These are phyloP conservation scores for Triticum aestivum DNA, from an alignment of 176 grass and related monocot species.

Conservation along the genomic window IWGSC_CS_RefSeq_v2.1 NC_057800.1:157126625-157127124, in stretches of 20 bases:
- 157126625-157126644: no score
- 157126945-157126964: conserved; percentile 86
- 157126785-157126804: conserved; percentile 37
- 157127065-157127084: conserved; percentile 95
- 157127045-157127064: conserved; percentile 91
- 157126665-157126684: no score
- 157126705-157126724: conserved; percentile 49
- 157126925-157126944: conserved; percentile 54
- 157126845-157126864: conserved; percentile 74
- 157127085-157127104: conserved; percentile 94
- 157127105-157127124: conserved; percentile 39
- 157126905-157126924: conserved; percentile 84
- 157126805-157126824: conserved; percentile 78
- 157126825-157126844: conserved; percentile 72
- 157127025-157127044: conserved; percentile 81
- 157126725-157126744: conserved; percentile 36
- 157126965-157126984: conserved; percentile 85
- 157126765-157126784: conserved; percentile 56
- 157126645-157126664: no score
- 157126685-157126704: conserved; percentile 8
- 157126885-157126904: conserved; percentile 93
- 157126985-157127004: conserved; percentile 83
- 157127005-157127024: conserved; percentile 96
- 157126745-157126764: conserved; percentile 33
- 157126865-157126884: conserved; percentile 72